Evolutionary conservation across 2,329 filamentous ascomycete species (phyloP), one percentile per base, ranked within the genome.

Genomic region (Clonostachys sp.): DNA sequence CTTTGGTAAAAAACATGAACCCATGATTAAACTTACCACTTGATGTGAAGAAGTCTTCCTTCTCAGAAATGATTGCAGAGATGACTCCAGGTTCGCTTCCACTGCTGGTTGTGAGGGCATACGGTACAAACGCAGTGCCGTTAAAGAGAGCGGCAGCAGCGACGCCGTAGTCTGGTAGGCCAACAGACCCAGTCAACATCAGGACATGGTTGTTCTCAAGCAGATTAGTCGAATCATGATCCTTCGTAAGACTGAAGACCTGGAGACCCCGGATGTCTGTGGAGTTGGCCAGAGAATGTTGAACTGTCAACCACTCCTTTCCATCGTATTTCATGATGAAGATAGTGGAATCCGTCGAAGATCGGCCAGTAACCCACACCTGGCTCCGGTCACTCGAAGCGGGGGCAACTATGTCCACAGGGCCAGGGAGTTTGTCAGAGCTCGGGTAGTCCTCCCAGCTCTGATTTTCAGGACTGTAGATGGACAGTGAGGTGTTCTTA

Each of bases 91-190:
- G 73, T 12, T 75, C 74, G 49, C 83, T 83, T 57, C 83, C 76
- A 12, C 77, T 68, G 49, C 77, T 86, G 42, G 82, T 86, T 3
- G 91, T 88, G 40, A 99, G 78, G 39, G 90, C 79, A 63, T 92
- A 96, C 1, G 94, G 92, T 45, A 75, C 75, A 61, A 92, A 83
- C 4, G 74, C 71, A 12, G 84, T 89, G 57, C 94, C 94, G 60
- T 97, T 89, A 72, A 88, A 99, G 30, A 96, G 72, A 8, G 85
- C 92, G 9, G 89, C 91, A 13, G 92, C 95, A 6, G 87, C 89
- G 48, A 84, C 85, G 49, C 92, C 91, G 61, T 91, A 91, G 44
- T 72, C 71, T 0, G 86, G 81, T 16, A 97, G 75, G 53, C 83
- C 78, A 55, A 99, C 81, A 46, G 86, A 81, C 38, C 94, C 94